phyloP scores from a whole-genome alignment of 768 basidiomycete species.

The Hortiboletus flavorubellus region DNA sequence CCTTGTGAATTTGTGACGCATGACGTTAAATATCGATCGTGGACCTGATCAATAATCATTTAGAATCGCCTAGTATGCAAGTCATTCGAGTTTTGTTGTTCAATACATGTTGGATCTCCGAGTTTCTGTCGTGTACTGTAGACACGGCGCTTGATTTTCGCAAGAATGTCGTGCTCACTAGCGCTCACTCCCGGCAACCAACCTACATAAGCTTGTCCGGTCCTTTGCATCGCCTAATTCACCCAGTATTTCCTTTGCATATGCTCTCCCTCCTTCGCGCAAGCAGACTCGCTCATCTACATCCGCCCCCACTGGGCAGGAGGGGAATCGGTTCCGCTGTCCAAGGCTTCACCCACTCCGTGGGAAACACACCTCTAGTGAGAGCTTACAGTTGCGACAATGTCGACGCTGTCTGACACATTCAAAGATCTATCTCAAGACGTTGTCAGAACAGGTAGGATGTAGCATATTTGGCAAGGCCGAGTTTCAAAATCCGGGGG shows the following conservation, averaged over 20 bases:
- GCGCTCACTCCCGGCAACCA: no score
- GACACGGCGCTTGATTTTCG: neutral
- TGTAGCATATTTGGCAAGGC: conserved; percentile 91
- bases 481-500: conserved; percentile 98
- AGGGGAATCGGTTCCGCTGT: conserved; percentile 46
- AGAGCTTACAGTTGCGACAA: conserved; percentile 19
- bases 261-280: conserved; percentile 33
- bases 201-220: neutral
- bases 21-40: conserved; percentile 10
- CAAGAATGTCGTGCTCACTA: conserved; percentile 22
- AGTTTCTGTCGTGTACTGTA: neutral
- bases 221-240: neutral
- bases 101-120: neutral
- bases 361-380: conserved; percentile 94
- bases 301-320: conserved; percentile 5
- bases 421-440: conserved; percentile 74
- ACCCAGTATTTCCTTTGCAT: conserved; percentile 1
- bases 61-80: conserved; percentile 6
- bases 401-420: neutral
- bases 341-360: conserved; percentile 80
- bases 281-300: conserved; percentile 24
- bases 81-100: neutral
- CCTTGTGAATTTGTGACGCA: conserved; percentile 23
- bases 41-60: conserved; percentile 16
- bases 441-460: conserved; percentile 78